phyloP scores from a whole-genome alignment of 225 moss, liverwort and hornwort species.

The Marchantia polymorpha region DNA sequence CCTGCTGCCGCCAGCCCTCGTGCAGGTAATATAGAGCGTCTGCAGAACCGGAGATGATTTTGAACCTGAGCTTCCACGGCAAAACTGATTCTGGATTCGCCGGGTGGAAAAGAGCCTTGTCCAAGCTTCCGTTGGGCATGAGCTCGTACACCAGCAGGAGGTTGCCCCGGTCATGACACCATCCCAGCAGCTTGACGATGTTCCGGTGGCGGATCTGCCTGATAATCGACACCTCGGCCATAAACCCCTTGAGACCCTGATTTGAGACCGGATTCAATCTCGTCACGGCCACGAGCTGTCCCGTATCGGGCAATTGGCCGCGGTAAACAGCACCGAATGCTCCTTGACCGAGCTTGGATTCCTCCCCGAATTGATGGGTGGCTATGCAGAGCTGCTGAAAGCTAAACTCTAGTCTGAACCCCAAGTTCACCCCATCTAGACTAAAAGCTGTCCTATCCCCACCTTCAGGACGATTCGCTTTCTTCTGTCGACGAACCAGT shows the following conservation, averaged over 20 bases:
- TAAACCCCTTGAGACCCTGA: constrained; percentile 31
- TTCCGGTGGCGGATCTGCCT: constrained; percentile 32
- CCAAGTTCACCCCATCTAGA: constrained; percentile 5
- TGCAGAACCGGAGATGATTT: constrained; percentile 16
- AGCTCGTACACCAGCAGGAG: constrained; percentile 23
- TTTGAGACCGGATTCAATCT: constrained; percentile 39
- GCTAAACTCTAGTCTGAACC: constrained; percentile 3
- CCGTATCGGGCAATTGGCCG: constrained; percentile 37
- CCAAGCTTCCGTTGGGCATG: constrained; percentile 28
- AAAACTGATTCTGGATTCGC: not conserved
- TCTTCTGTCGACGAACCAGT: too few relatives aligned
- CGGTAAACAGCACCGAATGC: constrained; percentile 53
- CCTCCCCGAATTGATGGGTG: constrained; percentile 47
- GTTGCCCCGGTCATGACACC: constrained; percentile 24
- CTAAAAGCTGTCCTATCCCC: not conserved
- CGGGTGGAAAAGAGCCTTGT: constrained; percentile 22
- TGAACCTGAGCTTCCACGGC: constrained; percentile 12
- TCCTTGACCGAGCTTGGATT: constrained; percentile 42
- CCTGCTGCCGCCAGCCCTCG: constrained; percentile 49
- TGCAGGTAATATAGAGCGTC: constrained; percentile 36
- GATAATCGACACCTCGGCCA: constrained; percentile 26
- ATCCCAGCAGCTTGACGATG: constrained; percentile 30
- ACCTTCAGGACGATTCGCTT: not conserved
- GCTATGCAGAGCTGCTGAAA: constrained; percentile 56
- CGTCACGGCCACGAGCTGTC: constrained; percentile 43